phyloP scores from a whole-genome alignment of 202 grass and related monocot species.

The Bolboschoenoplectus hybrid region DNA sequence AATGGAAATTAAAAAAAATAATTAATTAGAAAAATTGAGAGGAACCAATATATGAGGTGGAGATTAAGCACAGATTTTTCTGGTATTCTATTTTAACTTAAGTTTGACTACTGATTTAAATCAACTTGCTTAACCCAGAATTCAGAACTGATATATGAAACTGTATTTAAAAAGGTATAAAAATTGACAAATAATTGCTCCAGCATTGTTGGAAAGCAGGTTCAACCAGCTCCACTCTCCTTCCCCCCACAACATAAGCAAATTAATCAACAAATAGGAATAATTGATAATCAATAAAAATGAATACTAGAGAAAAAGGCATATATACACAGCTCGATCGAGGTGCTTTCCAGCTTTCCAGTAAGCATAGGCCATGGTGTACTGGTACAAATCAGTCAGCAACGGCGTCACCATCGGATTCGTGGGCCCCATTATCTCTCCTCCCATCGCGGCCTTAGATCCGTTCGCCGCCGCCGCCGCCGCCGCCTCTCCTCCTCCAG shows the following conservation, averaged over 20 bases:
- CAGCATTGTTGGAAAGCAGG: background rate
- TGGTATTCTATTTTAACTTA: background rate
- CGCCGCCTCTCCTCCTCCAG: constrained; percentile 21
- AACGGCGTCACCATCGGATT: constrained; percentile 98
- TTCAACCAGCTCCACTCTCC: background rate
- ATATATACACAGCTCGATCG: constrained; percentile 84
- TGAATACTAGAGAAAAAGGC: background rate
- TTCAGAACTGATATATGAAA: background rate
- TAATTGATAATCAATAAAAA: constrained; percentile 8
- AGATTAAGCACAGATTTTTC: background rate
- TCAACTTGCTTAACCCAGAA: background rate
- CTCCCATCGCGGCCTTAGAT: constrained; percentile 38
- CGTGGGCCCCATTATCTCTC: constrained; percentile 65
- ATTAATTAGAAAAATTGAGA: background rate
- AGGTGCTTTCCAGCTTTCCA: constrained; percentile 94
- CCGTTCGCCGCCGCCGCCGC: constrained; percentile 40
- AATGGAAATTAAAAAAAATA: background rate
- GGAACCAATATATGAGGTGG: background rate
- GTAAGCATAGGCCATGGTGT: constrained; percentile 99
- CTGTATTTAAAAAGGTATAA: background rate
- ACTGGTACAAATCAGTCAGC: constrained; percentile 98
- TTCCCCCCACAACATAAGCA: background rate
- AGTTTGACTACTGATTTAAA: background rate
- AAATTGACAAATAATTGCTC: background rate
- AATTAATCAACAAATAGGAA: background rate